Evolutionary conservation across 768 basidiomycete genomes (phyloP).

Genomic region (Hericium alpestre): DNA sequence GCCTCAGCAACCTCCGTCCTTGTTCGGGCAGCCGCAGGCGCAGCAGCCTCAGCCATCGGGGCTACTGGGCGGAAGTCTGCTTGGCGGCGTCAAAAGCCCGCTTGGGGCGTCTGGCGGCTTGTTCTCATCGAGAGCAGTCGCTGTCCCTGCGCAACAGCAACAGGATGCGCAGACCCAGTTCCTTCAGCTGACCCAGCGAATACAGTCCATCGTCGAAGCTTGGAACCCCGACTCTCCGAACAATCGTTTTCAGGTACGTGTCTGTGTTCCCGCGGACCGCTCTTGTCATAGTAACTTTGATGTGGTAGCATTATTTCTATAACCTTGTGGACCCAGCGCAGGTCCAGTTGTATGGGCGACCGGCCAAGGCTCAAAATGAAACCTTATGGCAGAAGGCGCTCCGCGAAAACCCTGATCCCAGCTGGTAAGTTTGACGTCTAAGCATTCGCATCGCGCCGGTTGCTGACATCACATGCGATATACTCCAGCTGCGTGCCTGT

Average conservation of each 20-base stretch:
- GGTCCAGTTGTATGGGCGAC: conserved; percentile 58
- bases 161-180: conserved; percentile 56
- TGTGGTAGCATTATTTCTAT: conserved; percentile 65
- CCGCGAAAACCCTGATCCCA: conserved; percentile 73
- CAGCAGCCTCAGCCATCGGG: conserved; percentile 9
- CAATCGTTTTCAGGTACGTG: conserved; percentile 71
- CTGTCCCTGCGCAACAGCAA: conserved; percentile 32
- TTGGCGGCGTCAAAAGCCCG: conserved; percentile 2
- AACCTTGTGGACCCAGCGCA: conserved; percentile 68
- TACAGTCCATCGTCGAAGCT: conserved; percentile 54
- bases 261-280: not conserved
- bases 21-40: conserved; percentile 16
- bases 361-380: conserved; percentile 62
- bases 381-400: conserved; percentile 69
- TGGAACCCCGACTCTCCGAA: conserved; percentile 62
- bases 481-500: conserved; percentile 60
- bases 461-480: not conserved
- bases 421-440: conserved; percentile 39
- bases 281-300: not conserved
- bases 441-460: conserved; percentile 1
- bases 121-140: conserved; percentile 20
- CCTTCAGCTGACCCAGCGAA: conserved; percentile 39
- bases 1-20: not conserved
- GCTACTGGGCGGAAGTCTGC: conserved; percentile 13
- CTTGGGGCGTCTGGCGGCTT: conserved; percentile 17